Evolutionary conservation across 164 flowering plant genomes (phyloP), one percentile per base, ranked within the genome.

Genomic region (Chimonanthus praecox): DNA sequence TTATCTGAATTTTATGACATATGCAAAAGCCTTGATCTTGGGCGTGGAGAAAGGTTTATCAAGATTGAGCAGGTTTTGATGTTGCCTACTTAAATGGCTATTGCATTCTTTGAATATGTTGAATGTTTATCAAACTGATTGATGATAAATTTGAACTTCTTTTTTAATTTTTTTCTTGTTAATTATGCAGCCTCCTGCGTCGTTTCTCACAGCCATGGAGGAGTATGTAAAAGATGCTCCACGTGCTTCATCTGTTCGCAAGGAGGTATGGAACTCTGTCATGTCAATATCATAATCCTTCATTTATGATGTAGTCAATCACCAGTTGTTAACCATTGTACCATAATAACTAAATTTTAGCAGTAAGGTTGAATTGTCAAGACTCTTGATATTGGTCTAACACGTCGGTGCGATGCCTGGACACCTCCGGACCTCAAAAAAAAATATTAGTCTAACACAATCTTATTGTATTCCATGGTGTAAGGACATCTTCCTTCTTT

Each of bases 201-300:
- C 99, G 75, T 96, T 96, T 81, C 67, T 92, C 75, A 94, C 90
- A 83, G 88, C 99, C 73, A 96, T 96, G 99, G 99, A 94, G 77
- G 99, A 96, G 82, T 96, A 92, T 80, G 94, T 96, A 10, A 88
- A 82, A 80, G 99, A 96, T 49, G 99, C 98, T 80, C 97, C 98
- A 68, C 87, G 87, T 70, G 76, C 79, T 75, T 92, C 97, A 60
- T 74, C 86, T 20, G 78, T 83, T 72, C 87, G 87, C 65, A 90
- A 85, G 65, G 92, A 91, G 97, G 98, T 92, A 79, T 46, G 73
- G 15, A 54, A 58, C 20, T 60, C 21, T 15, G 8, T n/a, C n/a
- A 50, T 18, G 44, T 69, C 68, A 65, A 18, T 33, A 3, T 65
- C 47, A 33, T 18, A 65, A 3, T 33, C 15, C 11, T 65, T 47